A percentile compares a stretch with the other conserved stretches of the same genome.
These are phyloP conservation scores for Komagataella populi DNA, from an alignment of 805 yeast genomes.

Conservation along the genomic window DNA sequence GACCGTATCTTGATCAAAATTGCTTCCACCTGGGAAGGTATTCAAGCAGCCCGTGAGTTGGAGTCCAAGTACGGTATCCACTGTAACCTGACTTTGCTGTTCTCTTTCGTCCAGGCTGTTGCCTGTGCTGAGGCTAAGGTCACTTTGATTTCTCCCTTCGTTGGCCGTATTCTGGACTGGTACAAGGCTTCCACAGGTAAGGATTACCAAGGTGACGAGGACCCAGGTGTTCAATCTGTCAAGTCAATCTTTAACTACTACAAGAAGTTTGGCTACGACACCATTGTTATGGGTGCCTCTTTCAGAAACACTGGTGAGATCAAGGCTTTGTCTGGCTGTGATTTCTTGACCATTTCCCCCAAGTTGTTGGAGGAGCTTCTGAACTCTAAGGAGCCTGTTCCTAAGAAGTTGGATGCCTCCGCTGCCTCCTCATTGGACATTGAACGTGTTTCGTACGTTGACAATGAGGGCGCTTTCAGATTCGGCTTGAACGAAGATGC, in stretches of 20 bases:
- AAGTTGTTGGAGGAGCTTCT: constrained; percentile 76
- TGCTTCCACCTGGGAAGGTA: constrained; percentile 99
- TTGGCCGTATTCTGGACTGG: constrained; percentile 98
- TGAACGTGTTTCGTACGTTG: constrained; percentile 66
- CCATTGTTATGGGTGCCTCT: constrained; percentile 99
- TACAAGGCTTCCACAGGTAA: constrained; percentile 90
- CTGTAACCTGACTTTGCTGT: constrained; percentile 88
- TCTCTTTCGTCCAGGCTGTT: constrained; percentile 95
- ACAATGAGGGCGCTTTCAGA: constrained; percentile 86
- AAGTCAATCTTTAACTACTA: constrained; percentile 88
- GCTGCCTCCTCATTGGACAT: constrained; percentile 41
- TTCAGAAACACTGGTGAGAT: constrained; percentile 96
- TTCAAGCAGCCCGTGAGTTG: constrained; percentile 93
- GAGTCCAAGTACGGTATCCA: constrained; percentile 86
- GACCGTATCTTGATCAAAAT: constrained; percentile 91
- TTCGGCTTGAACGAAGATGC: constrained; percentile 87
- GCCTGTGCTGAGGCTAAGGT: constrained; percentile 97
- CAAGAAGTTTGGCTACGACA: constrained; percentile 91
- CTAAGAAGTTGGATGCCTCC: constrained; percentile 64
- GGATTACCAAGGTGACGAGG: constrained; percentile 64
- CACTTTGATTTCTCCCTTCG: constrained; percentile 96
- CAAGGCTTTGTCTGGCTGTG: constrained; percentile 94
- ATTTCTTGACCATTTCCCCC: constrained; percentile 92
- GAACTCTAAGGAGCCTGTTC: constrained; percentile 68
- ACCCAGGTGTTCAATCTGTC: constrained; percentile 95